Evolutionary conservation across 495 filamentous ascomycete genomes (phyloP).

Genomic region (Penicillium steckii): DNA sequence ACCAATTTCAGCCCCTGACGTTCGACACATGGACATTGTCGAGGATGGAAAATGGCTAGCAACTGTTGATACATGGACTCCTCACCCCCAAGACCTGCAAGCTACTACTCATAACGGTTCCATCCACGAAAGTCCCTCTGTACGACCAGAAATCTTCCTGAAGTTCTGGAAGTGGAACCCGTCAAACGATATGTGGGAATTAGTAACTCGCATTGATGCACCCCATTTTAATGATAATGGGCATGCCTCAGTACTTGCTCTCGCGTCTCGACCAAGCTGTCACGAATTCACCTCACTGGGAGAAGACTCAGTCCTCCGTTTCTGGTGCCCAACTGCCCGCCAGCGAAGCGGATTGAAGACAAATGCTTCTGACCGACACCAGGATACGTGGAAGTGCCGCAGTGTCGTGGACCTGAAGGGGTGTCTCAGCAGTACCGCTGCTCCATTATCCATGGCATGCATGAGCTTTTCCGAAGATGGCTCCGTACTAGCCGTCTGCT

Average conservation of each 20-base stretch:
- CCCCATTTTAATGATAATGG: slow-evolving; percentile 63
- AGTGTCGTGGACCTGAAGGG: slow-evolving; percentile 53
- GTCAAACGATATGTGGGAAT: slow-evolving; percentile 61
- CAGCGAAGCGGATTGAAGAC: slow-evolving; percentile 61
- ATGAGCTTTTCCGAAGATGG: slow-evolving; percentile 83
- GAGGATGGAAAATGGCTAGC: slow-evolving; percentile 86
- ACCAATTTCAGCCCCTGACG: slow-evolving; percentile 68
- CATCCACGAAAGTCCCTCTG: slow-evolving; percentile 20
- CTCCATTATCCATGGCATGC: slow-evolving; percentile 23
- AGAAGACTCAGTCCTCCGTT: slow-evolving; percentile 68
- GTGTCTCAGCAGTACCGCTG: slow-evolving; percentile 35
- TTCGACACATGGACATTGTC: slow-evolving; percentile 69
- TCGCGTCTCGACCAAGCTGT: slow-evolving; percentile 63
- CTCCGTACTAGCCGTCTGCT: slow-evolving; percentile 70
- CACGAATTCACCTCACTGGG: slow-evolving; percentile 81
- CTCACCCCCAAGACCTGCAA: slow-evolving; percentile 62
- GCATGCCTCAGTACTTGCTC: slow-evolving; percentile 62
- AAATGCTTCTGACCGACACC: slow-evolving; percentile 46
- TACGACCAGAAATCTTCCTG: slow-evolving; percentile 66
- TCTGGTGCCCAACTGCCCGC: slow-evolving; percentile 72
- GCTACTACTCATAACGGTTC: slow-evolving; percentile 43
- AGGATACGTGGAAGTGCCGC: slow-evolving; percentile 73
- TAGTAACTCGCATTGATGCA: slow-evolving; percentile 77
- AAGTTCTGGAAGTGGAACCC: slow-evolving; percentile 86
- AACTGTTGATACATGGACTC: slow-evolving; percentile 86